Conservation (phyloP, 805 yeast species). For the Pichia phayaonensis region DNA sequence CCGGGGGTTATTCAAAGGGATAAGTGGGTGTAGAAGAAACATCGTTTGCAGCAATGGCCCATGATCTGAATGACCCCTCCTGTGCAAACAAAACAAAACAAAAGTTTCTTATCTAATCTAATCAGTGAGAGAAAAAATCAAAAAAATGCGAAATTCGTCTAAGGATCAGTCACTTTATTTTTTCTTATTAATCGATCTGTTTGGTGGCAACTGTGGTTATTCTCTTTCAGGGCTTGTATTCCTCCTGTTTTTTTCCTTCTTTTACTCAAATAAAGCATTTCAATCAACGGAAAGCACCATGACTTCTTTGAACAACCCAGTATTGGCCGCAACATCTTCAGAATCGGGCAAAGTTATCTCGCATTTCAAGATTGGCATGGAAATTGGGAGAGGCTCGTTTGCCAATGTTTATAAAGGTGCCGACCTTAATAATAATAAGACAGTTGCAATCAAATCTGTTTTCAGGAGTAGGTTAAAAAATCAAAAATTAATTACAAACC, state of each 20-base stretch:
- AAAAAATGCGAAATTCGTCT: not conserved
- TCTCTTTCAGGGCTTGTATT: not conserved
- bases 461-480: constrained; percentile 73
- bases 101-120: not conserved
- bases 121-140: not conserved
- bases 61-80: no score
- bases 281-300: not conserved
- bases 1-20: not conserved
- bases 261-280: not conserved
- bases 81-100: no score
- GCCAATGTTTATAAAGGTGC: constrained; percentile 91
- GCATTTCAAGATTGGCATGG: constrained; percentile 57
- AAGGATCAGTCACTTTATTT: not conserved
- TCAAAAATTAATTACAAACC: constrained; percentile 80
- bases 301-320: not conserved
- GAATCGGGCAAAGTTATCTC: constrained; percentile 29
- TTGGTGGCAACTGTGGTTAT: not conserved
- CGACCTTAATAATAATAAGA: constrained; percentile 36
- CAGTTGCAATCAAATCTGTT: constrained; percentile 88
- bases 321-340: constrained; percentile 8
- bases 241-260: not conserved
- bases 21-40: not conserved
- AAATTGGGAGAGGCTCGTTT: constrained; percentile 93
- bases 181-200: not conserved
- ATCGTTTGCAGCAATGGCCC: not conserved